These are phyloP conservation scores for Starmera quercuum DNA, from an alignment of 805 yeast species.

Conservation along the genomic window DNA sequence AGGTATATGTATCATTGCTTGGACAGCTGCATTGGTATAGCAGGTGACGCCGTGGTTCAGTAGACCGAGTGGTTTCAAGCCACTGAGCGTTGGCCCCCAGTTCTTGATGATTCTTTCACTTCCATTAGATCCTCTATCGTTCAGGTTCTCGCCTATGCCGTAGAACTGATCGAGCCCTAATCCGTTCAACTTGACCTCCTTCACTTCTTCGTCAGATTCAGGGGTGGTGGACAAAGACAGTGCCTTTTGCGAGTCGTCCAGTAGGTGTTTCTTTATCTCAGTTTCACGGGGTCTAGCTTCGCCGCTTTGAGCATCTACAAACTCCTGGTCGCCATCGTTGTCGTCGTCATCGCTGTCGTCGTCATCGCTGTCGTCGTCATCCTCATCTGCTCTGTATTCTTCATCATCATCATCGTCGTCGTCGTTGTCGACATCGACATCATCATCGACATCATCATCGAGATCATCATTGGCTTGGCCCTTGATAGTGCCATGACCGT, in stretches of 20 bases:
- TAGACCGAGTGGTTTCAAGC: slow-evolving; percentile 56
- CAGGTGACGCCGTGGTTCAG: slow-evolving; percentile 93
- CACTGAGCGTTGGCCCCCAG: slow-evolving; percentile 51
- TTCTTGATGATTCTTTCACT: slow-evolving; percentile 57
- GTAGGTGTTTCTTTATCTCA: slow-evolving; percentile 18
- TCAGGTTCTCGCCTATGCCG: slow-evolving; percentile 45
- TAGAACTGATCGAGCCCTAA: slow-evolving; percentile 52
- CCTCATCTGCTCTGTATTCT: slow-evolving; percentile 9
- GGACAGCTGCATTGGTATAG: slow-evolving; percentile 93
- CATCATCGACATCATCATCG: slow-evolving; percentile 19
- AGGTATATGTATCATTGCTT: slow-evolving; percentile 84
- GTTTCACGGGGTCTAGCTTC: slow-evolving; percentile 9
- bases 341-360: slow-evolving; percentile 7
- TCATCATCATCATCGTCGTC: slow-evolving; percentile 12
- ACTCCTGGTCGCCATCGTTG: slow-evolving; percentile 5
- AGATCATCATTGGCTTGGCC: slow-evolving; percentile 15
- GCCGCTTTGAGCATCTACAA: slow-evolving; percentile 6
- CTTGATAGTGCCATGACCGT: slow-evolving; percentile 12
- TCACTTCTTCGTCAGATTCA: slow-evolving; percentile 25
- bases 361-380: slow-evolving; percentile 7
- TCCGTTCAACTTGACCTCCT: slow-evolving; percentile 25
- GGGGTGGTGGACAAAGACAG: slow-evolving; percentile 24
- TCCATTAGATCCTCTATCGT: slow-evolving; percentile 59
- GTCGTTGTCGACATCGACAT: slow-evolving; percentile 2
- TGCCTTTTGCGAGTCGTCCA: slow-evolving; percentile 11